Evolutionary conservation across 2,329 filamentous ascomycete genomes (phyloP).

Genomic region (Colletotrichum siamense): DNA sequence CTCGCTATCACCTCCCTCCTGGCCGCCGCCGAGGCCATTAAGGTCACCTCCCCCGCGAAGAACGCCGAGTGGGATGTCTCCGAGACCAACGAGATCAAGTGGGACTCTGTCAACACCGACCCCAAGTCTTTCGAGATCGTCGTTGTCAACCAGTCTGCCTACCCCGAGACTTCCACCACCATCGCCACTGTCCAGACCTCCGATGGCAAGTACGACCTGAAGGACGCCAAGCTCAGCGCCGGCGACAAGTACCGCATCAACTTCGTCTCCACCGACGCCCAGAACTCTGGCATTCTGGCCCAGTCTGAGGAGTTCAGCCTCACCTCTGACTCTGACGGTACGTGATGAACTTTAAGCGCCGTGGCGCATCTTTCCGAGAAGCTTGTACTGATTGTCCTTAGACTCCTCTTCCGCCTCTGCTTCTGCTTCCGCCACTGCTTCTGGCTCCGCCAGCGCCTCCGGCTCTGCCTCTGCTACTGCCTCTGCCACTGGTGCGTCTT

Average conservation of each 20-base stretch:
- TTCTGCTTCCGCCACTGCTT: neutral
- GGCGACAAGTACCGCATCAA: slow-evolving; percentile 13
- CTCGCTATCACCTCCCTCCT: slow-evolving; percentile 14
- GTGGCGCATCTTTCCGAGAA: neutral
- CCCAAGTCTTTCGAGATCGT: slow-evolving; percentile 14
- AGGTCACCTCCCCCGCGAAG: slow-evolving; percentile 18
- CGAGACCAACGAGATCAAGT: slow-evolving; percentile 17
- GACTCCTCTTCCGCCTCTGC: neutral
- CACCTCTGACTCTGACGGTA: neutral
- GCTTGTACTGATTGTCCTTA: neutral
- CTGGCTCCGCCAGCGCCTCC: neutral
- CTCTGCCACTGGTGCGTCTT: slow-evolving; percentile 9
- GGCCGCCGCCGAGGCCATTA: slow-evolving; percentile 11
- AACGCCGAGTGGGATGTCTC: slow-evolving; percentile 15
- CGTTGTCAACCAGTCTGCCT: slow-evolving; percentile 10
- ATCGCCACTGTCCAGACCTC: slow-evolving; percentile 13
- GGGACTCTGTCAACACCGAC: slow-evolving; percentile 13
- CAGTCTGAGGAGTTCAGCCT: slow-evolving; percentile 15
- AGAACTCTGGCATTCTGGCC: slow-evolving; percentile 18
- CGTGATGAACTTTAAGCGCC: neutral
- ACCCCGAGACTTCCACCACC: neutral
- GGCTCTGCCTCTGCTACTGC: neutral
- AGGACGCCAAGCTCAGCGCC: neutral
- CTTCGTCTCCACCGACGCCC: slow-evolving; percentile 9
- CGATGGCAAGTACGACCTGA: slow-evolving; percentile 21